Evolutionary conservation across 345 rosid species (phyloP), one percentile per base, ranked within the genome.

Genomic region (Hibiscus trionum): DNA sequence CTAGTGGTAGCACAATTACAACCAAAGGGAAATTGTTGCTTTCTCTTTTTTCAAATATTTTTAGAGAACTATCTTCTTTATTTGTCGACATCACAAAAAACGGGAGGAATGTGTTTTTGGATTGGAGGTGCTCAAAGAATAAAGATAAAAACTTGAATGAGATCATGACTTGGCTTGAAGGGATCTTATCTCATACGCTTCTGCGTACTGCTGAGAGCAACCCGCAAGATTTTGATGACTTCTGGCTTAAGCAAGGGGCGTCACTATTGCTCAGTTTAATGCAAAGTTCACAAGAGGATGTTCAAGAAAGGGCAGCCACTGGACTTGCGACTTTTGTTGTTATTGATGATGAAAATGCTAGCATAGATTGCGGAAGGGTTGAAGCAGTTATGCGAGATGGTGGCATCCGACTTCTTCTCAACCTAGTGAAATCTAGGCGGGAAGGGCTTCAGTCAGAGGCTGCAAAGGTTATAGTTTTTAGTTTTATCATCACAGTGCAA

Each of bases 381-480:
- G 95, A 91, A 80, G 93, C 91, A 65, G 95, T 89, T 66, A 85
- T 88, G 95, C 81, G 64, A 57, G 91, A 84, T 80, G 95, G 95
- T 57, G 97, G 95, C 47, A 81, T 91, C 55, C 80, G 85, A 27
- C 89, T 91, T 50, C 95, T 91, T 71, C 80, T 91, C 17, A 77
- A 88, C 72, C 91, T 91, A 69, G 95, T 93, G 9, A 89, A 76
- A 75, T 91, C 97, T 19, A 88, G 97, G 93, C 82, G 88, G 29
- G 97, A 91, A 86, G 95, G 93, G 53, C 84, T 91, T 75, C 95
- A 91, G 59, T 84, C 95, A 47, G 97, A 89, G 82, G 93, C 93
- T 73, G 93, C 97, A 71, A 91, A 91, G 91, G 96, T 86, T n/a
- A 31, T 42, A 64, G 53, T 42, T 42, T 19, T 64, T 42, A 64